Base-by-base conservation (phyloP, 2,329 filamentous ascomycete species). In the Neurospora sp. region DNA sequence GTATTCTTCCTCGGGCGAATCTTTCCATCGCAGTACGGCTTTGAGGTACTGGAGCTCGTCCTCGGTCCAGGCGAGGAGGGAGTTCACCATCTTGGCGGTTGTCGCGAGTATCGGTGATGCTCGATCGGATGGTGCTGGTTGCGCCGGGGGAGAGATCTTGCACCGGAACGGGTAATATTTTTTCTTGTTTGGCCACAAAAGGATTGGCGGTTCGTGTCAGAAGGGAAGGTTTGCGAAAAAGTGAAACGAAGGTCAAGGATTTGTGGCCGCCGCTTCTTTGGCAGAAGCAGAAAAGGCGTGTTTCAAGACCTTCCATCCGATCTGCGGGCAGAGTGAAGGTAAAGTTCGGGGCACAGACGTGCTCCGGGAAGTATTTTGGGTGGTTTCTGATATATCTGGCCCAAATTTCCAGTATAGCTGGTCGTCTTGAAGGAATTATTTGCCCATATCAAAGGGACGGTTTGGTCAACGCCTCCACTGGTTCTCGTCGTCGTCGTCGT, bases 31-130 rank as follows among this genome's bases (percentile, higher is more conserved):
- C 67, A 83, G 77, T 23, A 82, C 74, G 38, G 80, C 79, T 72
- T 77, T 78, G 69, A 82, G 77, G 69, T 82, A 83, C 70, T 77
- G 77, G 46, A 77, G 76, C 72, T 83, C 81, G 43, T 82, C 81
- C 3, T 80, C 75, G 0, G 81, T 79, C 75, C 79, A 80, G 52
- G 15, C 52, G 43, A 79, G 74, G 70, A 81, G 73, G 5, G 78
- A 80, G 69, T 72, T 73, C 37, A 73, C 73, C 73, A 75, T 73
- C 17, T 41, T 72, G 23, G 28, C 52, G 28, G 12, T 17, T 17
- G 52, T 62, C 52, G 52, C 52, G 28, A 62, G 28, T 62, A 17
- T 15, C 28, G 28, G 8, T 17, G 28, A 17, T 36, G 23, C 19
- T 23, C 28, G 33, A 40, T 28, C n/a, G 15, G 10, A 1, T 62